These are phyloP conservation scores for Pogostemon cablin DNA, from an alignment of 257 asterid genomes.

Conservation along the genomic window DNA sequence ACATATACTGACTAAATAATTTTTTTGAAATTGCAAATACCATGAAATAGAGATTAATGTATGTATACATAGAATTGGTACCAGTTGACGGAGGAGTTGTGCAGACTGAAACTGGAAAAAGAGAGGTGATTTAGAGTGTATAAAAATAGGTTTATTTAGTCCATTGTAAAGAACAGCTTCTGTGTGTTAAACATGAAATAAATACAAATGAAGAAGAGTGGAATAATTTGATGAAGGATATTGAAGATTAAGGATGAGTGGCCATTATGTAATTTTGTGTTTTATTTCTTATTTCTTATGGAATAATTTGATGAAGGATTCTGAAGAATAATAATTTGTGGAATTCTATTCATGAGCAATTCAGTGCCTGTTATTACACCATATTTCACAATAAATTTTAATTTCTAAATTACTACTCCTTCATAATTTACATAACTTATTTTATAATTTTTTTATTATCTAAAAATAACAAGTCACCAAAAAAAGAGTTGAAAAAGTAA, in stretches of 20 bases:
- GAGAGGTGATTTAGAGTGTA: conserved; percentile 42
- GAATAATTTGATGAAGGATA: conserved; percentile 5
- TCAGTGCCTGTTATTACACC: too few relatives aligned
- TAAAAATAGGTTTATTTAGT: conserved; percentile 28
- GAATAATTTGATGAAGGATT: not conserved
- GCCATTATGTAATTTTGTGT: conserved; percentile 23
- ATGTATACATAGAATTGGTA: conserved; percentile 4
- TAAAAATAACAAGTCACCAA: too few relatives aligned
- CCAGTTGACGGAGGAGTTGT: conserved; percentile 33
- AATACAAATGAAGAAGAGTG: conserved; percentile 26
- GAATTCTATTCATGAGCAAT: too few relatives aligned
- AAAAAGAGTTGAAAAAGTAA: too few relatives aligned
- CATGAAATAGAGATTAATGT: not conserved
- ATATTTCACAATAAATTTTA: too few relatives aligned
- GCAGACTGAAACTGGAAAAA: conserved; percentile 44
- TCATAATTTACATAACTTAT: too few relatives aligned
- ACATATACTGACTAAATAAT: too few relatives aligned
- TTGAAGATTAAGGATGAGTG: conserved; percentile 19
- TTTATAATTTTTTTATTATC: too few relatives aligned
- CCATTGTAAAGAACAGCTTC: conserved; percentile 22
- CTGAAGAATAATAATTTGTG: too few relatives aligned
- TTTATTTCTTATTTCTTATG: conserved; percentile 19
- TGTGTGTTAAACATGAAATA: conserved; percentile 22
- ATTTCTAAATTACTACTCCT: too few relatives aligned
- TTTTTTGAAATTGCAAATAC: not conserved